Conservation (phyloP, 139 green algal genomes). For the Chlorella sp. region DNA sequence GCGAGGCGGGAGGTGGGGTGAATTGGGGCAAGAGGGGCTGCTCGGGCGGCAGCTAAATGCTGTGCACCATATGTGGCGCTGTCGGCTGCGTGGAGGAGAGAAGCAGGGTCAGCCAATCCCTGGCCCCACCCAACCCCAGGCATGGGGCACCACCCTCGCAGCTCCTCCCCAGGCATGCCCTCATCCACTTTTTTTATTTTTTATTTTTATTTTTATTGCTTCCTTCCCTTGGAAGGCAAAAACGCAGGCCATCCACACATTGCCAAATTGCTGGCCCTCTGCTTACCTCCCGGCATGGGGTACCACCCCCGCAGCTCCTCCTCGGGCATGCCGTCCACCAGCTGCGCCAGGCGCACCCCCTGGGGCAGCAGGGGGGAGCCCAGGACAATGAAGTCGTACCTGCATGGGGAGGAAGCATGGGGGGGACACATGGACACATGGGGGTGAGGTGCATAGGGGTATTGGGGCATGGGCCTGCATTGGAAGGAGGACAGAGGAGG, state of each 20-base stretch:
- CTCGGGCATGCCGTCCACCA: conserved; percentile 33
- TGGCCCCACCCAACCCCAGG: no score
- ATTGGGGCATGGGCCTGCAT: no score
- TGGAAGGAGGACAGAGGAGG: no score
- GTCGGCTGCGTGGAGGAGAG: neutral
- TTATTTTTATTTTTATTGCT: no score
- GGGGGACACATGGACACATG: neutral
- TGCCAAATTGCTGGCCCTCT: no score
- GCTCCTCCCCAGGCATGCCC: no score
- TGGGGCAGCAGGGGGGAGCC: conserved; percentile 46
- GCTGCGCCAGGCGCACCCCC: conserved; percentile 29
- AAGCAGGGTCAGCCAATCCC: neutral
- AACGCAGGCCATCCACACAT: no score
- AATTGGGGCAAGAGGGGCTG: neutral
- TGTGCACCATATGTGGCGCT: neutral
- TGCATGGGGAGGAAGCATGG: conserved; percentile 23
- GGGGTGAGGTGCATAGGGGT: no score
- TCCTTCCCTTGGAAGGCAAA: no score
- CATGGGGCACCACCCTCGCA: no score
- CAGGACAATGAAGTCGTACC: conserved; percentile 76
- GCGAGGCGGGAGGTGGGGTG: no score
- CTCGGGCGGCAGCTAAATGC: neutral
- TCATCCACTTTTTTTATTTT: no score
- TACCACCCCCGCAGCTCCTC: conserved; percentile 25
- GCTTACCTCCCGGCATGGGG: neutral